A percentile compares a stretch with the other conserved stretches of the same genome.
Conservation (phyloP, 306 rosid species). For the Malus domestica region DNA sequence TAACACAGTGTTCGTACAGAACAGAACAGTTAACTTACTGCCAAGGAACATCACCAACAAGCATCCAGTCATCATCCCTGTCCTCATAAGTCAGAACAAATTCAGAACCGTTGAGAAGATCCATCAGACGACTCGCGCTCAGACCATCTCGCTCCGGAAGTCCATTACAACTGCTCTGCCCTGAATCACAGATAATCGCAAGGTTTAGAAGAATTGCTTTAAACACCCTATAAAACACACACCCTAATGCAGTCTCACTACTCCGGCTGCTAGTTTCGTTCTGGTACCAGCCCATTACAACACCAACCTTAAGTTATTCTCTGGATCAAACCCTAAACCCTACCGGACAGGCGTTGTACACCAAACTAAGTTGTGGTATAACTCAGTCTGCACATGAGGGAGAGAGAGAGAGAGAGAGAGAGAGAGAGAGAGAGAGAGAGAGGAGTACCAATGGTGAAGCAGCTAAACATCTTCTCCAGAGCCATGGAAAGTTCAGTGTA, state of each 20-base stretch:
- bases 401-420: background rate
- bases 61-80: conserved; percentile 98
- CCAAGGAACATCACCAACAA: conserved; percentile 99
- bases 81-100: conserved; percentile 90
- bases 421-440: background rate
- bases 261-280: background rate
- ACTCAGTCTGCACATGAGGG: background rate
- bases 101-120: conserved; percentile 77
- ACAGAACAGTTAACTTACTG: conserved; percentile 44
- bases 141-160: conserved; percentile 61
- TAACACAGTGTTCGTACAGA: background rate
- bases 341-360: background rate
- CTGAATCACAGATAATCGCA: conserved; percentile 35
- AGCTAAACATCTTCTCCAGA: conserved; percentile 91
- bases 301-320: background rate
- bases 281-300: background rate
- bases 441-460: conserved; percentile 74
- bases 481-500: conserved; percentile 74
- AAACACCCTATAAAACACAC: background rate
- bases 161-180: conserved; percentile 68
- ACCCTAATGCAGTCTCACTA: background rate
- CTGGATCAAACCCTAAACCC: background rate
- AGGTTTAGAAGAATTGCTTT: background rate
- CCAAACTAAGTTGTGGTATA: background rate
- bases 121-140: conserved; percentile 74